Percentiles rank a stretch among this genome's conserved stretches.
Evolutionary conservation across 768 basidiomycete species (phyloP).

Genomic region (Epithele typhae): DNA sequence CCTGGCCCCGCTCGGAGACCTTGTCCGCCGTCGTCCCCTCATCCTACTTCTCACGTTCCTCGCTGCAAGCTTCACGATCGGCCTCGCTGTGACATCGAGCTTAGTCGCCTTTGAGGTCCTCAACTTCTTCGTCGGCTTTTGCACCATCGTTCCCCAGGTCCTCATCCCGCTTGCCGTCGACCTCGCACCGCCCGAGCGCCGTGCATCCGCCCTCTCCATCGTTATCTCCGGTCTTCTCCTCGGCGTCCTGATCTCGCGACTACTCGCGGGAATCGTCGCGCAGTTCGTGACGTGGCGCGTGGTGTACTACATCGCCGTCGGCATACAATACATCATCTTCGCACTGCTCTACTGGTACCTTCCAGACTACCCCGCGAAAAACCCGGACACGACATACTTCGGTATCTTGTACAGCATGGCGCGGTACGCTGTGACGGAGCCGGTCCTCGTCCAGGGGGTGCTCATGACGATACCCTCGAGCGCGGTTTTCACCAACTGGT

Average conservation of each 20-base stretch:
- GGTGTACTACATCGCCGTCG: constrained; percentile 76
- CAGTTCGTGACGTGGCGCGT: constrained; percentile 69
- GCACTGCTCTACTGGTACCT: constrained; percentile 57
- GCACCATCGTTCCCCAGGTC: constrained; percentile 74
- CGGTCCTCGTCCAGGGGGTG: constrained; percentile 65
- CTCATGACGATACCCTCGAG: constrained; percentile 56
- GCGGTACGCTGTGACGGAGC: constrained; percentile 73
- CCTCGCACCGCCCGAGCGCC: constrained; percentile 67
- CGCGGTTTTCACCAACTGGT: constrained; percentile 48
- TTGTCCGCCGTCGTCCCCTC: constrained; percentile 71
- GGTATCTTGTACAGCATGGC: constrained; percentile 74
- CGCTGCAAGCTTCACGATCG: constrained; percentile 62
- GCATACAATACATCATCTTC: constrained; percentile 58
- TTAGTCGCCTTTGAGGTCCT: constrained; percentile 61
- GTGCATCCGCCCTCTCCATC: constrained; percentile 74
- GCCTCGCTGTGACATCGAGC: constrained; percentile 57
- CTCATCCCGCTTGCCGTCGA: constrained; percentile 76
- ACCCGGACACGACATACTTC: constrained; percentile 57
- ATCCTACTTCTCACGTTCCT: constrained; percentile 52
- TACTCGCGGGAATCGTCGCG: constrained; percentile 71
- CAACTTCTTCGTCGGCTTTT: constrained; percentile 65
- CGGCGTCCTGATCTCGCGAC: constrained; percentile 70
- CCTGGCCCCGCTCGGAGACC: constrained; percentile 79
- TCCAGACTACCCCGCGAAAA: constrained; percentile 85
- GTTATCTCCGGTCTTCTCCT: constrained; percentile 62